A percentile compares a stretch with the other conserved stretches of the same genome.
These are phyloP conservation scores for Ustilago lituana DNA, from an alignment of 1,284 basidiomycete species.

Conservation along the genomic window DNA sequence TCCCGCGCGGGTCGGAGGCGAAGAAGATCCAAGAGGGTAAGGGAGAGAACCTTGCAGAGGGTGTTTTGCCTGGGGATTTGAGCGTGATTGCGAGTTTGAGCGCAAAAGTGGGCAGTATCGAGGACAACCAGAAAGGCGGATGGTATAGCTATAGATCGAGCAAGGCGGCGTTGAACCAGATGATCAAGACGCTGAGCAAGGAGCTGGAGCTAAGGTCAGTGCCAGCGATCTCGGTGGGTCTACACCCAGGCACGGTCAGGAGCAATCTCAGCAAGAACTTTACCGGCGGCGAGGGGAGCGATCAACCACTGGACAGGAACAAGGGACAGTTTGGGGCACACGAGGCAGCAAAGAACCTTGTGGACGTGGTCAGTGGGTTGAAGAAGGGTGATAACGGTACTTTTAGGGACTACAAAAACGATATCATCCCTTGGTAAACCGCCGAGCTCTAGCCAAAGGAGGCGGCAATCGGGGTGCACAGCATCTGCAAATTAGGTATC, in stretches of 20 bases:
- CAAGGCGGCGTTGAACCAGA: conserved; percentile 80
- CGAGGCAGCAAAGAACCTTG: conserved; percentile 73
- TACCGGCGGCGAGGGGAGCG: conserved; percentile 54
- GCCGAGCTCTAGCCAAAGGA: too few relatives aligned
- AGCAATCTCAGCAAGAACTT: conserved; percentile 70
- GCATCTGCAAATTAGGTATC: too few relatives aligned
- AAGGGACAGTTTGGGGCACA: conserved; percentile 74
- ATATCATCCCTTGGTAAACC: conserved; percentile 70
- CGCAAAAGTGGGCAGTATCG: conserved; percentile 75
- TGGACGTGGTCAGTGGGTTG: conserved; percentile 71
- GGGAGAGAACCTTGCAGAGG: conserved; percentile 58
- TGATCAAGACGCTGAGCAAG: conserved; percentile 76
- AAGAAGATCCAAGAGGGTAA: conserved; percentile 40
- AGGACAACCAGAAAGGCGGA: conserved; percentile 74
- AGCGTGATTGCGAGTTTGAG: conserved; percentile 70
- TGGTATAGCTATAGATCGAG: conserved; percentile 81
- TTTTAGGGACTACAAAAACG: conserved; percentile 78
- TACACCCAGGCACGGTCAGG: conserved; percentile 70
- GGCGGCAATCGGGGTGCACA: too few relatives aligned
- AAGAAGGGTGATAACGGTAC: conserved; percentile 72
- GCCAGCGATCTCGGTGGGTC: conserved; percentile 71
- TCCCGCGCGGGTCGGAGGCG: conserved; percentile 63
- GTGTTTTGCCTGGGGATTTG: conserved; percentile 62
- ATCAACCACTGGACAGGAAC: conserved; percentile 48
- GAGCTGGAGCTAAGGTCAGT: conserved; percentile 73